phyloP scores from a whole-genome alignment of 192 early-diverging fungal species.

The Coemansia sp. region DNA sequence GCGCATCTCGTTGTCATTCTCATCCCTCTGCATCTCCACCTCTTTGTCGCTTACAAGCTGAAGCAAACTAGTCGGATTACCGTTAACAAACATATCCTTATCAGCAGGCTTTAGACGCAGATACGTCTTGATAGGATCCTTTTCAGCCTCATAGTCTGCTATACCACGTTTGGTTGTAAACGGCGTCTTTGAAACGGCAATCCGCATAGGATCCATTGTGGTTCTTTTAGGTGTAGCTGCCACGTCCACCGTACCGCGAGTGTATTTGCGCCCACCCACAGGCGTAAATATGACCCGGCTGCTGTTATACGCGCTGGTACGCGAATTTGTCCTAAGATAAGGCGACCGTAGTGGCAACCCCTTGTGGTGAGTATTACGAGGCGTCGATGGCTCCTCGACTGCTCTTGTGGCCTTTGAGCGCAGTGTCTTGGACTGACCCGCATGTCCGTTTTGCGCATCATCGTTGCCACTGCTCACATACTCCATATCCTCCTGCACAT shows the following conservation, averaged over 20 bases:
- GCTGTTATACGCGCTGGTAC: slow-evolving; percentile 24
- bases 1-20: slow-evolving; percentile 8
- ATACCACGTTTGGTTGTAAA: slow-evolving; percentile 44
- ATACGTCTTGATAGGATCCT: slow-evolving; percentile 54
- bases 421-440: neutral
- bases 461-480: neutral
- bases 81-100: slow-evolving; percentile 4
- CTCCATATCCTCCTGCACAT: neutral
- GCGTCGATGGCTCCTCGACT: neutral
- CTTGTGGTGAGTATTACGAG: slow-evolving; percentile 1
- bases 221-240: slow-evolving; percentile 17
- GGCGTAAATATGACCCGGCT: slow-evolving; percentile 50
- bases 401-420: neutral
- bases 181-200: slow-evolving; percentile 46
- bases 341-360: slow-evolving; percentile 2
- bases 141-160: slow-evolving; percentile 39
- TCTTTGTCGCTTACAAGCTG: slow-evolving; percentile 55
- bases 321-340: neutral
- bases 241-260: slow-evolving; percentile 26
- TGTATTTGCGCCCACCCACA: slow-evolving; percentile 40
- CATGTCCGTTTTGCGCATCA: neutral
- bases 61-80: slow-evolving; percentile 22
- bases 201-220: slow-evolving; percentile 18
- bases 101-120: slow-evolving; percentile 44
- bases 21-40: slow-evolving; percentile 30